phyloP scores from a whole-genome alignment of 139 green algal genomes.

The Monoraphidium neglectum region DNA sequence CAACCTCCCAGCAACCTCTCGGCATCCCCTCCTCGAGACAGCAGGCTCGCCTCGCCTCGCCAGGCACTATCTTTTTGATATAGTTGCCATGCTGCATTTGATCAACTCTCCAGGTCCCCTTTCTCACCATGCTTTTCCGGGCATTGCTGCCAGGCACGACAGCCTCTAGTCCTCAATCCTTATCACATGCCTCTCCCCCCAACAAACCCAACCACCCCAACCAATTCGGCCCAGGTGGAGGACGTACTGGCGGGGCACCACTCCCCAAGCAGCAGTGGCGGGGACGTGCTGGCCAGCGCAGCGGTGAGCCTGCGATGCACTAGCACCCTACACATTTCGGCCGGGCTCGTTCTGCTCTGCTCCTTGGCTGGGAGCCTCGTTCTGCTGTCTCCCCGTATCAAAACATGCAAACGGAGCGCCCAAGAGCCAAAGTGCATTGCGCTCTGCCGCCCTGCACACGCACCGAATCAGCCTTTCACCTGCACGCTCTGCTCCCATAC shows the following conservation, averaged over 20 bases:
- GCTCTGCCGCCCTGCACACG: neutral
- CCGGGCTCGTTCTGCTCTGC: neutral
- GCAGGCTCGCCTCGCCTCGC: no score
- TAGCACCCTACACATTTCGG: neutral
- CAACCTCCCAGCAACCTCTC: neutral
- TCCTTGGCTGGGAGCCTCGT: neutral
- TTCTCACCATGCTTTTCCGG: neutral
- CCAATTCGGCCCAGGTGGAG: conserved; percentile 30
- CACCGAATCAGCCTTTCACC: neutral
- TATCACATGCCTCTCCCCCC: neutral
- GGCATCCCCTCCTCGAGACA: no score
- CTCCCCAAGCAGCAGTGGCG: conserved; percentile 3
- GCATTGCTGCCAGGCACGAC: neutral
- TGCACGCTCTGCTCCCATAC: neutral
- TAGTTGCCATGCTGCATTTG: neutral
- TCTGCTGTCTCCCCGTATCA: neutral
- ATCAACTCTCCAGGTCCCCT: neutral
- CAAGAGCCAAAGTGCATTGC: neutral
- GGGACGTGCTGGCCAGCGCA: conserved; percentile 11
- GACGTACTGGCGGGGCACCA: conserved; percentile 33
- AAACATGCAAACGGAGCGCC: neutral
- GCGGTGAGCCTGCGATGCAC: neutral
- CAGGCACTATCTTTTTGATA: neutral
- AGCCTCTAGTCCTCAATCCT: neutral
- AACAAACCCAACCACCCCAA: neutral